phyloP scores from a whole-genome alignment of 495 filamentous ascomycete species.

The Rusavskia elegans region DNA sequence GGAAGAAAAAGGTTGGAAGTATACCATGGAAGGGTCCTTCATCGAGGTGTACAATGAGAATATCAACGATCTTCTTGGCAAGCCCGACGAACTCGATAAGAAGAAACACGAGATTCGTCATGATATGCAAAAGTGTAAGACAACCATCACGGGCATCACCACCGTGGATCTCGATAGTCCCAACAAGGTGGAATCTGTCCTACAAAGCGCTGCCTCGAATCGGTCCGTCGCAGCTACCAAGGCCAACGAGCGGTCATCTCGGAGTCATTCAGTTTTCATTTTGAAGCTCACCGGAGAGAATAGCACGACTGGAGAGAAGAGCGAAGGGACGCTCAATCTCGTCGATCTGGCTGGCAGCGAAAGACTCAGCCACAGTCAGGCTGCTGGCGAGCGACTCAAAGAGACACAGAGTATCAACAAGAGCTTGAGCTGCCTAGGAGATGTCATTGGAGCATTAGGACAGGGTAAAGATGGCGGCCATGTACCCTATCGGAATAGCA shows the following conservation, averaged over 20 bases:
- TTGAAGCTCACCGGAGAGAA: conserved; percentile 76
- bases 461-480: conserved; percentile 74
- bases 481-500: conserved; percentile 89
- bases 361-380: conserved; percentile 67
- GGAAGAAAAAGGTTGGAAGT: conserved; percentile 84
- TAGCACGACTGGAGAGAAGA: conserved; percentile 61
- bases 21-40: conserved; percentile 87
- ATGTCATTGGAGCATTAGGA: conserved; percentile 84
- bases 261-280: conserved; percentile 93
- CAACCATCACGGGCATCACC: conserved; percentile 69
- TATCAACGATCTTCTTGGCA: conserved; percentile 79
- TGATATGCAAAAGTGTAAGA: conserved; percentile 64
- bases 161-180: conserved; percentile 64
- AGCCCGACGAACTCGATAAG: conserved; percentile 57
- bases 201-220: conserved; percentile 64
- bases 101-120: conserved; percentile 89
- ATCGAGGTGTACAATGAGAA: conserved; percentile 99
- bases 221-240: conserved; percentile 89
- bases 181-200: conserved; percentile 60
- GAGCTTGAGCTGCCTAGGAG: conserved; percentile 77
- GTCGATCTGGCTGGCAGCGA: conserved; percentile 94
- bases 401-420: conserved; percentile 98
- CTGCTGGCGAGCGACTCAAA: conserved; percentile 69
- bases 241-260: conserved; percentile 84
- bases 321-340: conserved; percentile 87